Conservation (phyloP, 2,329 filamentous ascomycete species). For the Zymoseptoria ardabiliae region DNA sequence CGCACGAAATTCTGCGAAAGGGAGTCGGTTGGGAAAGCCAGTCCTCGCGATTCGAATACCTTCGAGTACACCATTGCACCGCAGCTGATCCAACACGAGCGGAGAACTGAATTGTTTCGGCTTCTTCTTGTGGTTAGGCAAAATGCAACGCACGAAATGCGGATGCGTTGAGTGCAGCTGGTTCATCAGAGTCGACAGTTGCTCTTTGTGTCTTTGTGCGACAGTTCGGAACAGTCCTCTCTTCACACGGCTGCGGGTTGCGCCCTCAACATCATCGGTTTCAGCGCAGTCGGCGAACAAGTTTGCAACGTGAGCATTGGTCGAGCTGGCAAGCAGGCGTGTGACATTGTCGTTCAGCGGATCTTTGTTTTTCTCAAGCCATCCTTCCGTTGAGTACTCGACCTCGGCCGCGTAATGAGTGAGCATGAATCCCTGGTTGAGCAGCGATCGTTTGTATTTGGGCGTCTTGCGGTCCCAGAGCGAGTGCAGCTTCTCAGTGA, state of each 20-base stretch:
- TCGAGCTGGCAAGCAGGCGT: slow-evolving; percentile 72
- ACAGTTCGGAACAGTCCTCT: slow-evolving; percentile 96
- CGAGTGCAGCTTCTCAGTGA: slow-evolving; percentile 94
- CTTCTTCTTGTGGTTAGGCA: slow-evolving; percentile 95
- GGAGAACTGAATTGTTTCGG: slow-evolving; percentile 87
- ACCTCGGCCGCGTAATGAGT: slow-evolving; percentile 98
- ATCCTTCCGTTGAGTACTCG: slow-evolving; percentile 89
- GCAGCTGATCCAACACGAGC: slow-evolving; percentile 92
- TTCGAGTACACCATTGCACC: slow-evolving; percentile 98
- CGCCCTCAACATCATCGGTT: slow-evolving; percentile 62
- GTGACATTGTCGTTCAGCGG: slow-evolving; percentile 96
- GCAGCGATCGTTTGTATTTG: slow-evolving; percentile 83
- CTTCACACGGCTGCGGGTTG: slow-evolving; percentile 75
- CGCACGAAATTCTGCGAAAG: slow-evolving; percentile 89
- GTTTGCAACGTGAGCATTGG: slow-evolving; percentile 71
- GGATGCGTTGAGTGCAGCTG: slow-evolving; percentile 94
- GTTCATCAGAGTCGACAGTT: slow-evolving; percentile 90
- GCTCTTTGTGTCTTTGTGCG: slow-evolving; percentile 94
- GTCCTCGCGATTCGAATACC: slow-evolving; percentile 95
- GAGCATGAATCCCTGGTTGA: slow-evolving; percentile 87
- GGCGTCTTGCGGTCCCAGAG: slow-evolving; percentile 93
- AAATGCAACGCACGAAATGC: slow-evolving; percentile 94
- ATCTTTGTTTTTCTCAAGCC: slow-evolving; percentile 99
- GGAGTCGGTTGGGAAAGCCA: slow-evolving; percentile 87
- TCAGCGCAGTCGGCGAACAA: slow-evolving; percentile 88